phyloP scores from a whole-genome alignment of 2,329 filamentous ascomycete genomes.

The Clonostachys byssicola region DNA sequence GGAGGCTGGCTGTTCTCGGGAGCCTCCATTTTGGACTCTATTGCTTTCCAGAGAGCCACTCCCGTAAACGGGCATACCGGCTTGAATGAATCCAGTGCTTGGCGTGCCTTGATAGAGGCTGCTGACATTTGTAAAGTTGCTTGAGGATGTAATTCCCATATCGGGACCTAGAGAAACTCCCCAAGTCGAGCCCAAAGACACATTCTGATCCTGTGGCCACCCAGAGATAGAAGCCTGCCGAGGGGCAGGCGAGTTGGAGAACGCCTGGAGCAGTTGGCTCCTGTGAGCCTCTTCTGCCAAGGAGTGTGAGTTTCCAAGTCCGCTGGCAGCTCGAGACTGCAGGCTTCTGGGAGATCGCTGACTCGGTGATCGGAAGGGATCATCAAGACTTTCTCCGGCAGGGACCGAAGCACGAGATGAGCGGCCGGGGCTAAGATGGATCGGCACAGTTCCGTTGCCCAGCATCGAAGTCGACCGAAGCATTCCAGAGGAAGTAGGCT shows the following conservation, averaged over 20 bases:
- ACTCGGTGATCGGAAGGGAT: slow-evolving; percentile 21
- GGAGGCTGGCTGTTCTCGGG: slow-evolving; percentile 7
- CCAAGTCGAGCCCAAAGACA: slow-evolving; percentile 11
- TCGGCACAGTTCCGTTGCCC: too few relatives aligned
- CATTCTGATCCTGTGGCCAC: slow-evolving; percentile 8
- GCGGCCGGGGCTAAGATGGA: not conserved
- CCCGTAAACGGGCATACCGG: not conserved
- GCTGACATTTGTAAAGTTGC: slow-evolving; percentile 43
- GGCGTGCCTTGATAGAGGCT: slow-evolving; percentile 47
- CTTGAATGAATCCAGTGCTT: not conserved
- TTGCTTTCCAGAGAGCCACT: not conserved
- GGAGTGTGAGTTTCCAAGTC: slow-evolving; percentile 9
- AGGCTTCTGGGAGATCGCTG: slow-evolving; percentile 8
- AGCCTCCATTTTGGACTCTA: not conserved
- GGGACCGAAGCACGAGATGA: slow-evolving; percentile 10
- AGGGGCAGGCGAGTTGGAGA: slow-evolving; percentile 14
- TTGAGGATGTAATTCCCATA: slow-evolving; percentile 13
- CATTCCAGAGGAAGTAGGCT: not conserved
- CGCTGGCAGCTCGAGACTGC: slow-evolving; percentile 6
- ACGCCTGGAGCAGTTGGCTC: slow-evolving; percentile 26
- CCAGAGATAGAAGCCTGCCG: not conserved
- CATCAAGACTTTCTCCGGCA: slow-evolving; percentile 13
- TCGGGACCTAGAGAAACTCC: slow-evolving; percentile 4
- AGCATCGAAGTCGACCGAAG: not conserved
- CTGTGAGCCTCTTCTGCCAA: slow-evolving; percentile 21